These are phyloP conservation scores for Penicillium brasilianum DNA, from an alignment of 2,329 filamentous ascomycete genomes.

Conservation along the genomic window DNA sequence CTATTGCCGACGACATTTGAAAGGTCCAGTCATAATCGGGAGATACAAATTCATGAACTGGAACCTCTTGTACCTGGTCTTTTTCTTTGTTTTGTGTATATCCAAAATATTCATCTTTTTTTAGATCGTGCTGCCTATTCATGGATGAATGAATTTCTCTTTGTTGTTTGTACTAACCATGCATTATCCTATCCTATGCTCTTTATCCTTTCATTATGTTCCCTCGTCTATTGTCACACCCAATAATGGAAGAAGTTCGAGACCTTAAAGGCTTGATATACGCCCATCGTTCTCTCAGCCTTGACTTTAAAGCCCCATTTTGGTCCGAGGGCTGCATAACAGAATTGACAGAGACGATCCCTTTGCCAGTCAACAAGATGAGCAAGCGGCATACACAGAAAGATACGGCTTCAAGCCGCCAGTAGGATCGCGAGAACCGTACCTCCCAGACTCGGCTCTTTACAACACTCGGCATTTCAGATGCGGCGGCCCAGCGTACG, in stretches of 20 bases:
- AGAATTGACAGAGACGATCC: neutral
- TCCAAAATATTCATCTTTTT: neutral
- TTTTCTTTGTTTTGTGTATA: neutral
- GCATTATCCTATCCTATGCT: neutral
- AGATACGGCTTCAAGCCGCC: neutral
- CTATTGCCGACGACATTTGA: too few species aligned
- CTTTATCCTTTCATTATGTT: neutral
- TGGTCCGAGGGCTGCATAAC: neutral
- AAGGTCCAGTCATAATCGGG: too few species aligned
- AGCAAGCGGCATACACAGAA: neutral
- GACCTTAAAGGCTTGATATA: neutral
- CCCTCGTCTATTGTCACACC: neutral
- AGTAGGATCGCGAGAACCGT: neutral
- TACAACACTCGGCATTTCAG: neutral
- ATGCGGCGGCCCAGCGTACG: neutral
- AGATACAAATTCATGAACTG: too few species aligned
- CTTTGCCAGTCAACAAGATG: neutral
- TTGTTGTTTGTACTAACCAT: neutral
- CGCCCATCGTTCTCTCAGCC: neutral
- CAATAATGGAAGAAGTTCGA: neutral
- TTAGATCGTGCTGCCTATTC: neutral
- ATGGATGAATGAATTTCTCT: neutral
- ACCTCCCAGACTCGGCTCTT: neutral
- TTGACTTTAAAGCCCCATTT: neutral
- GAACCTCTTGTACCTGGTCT: too few species aligned